Evolutionary conservation across 257 asterid species (phyloP), one percentile per base, ranked within the genome.

Genomic region (Primulina huaijiensis): DNA sequence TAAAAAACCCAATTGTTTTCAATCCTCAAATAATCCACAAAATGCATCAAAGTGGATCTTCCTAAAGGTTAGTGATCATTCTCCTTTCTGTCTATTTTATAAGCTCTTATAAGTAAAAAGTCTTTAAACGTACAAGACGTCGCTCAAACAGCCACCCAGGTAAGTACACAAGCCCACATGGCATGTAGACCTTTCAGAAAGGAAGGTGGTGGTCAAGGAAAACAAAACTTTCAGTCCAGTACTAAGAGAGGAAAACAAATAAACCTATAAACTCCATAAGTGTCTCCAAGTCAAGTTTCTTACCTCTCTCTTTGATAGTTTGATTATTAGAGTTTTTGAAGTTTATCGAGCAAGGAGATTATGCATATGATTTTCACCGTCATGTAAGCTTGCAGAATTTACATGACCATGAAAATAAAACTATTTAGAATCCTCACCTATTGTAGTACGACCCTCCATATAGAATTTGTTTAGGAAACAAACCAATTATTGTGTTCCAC

Each of bases 231-330:
- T 40, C 16, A n/a, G 43, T 62, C 25, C 25, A 23, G 27, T 21
- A 21, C 60, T 37, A 2, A 14, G 31, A 52, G 46, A 17, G 60
- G 33, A 9, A 1, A 60, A 40, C 6, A 60, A 0, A 2, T 27
- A 27, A 2, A 27, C 30, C 67, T 40, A 4, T 38, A 35, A n/a
- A 60, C 35, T 35, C 19, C 31, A 43, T 60, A 8, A 35, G 6
- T 35, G 8, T 60, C 68, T 25, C 30, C 30, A 27, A 27, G 30
- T 27, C 3, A 35, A 35, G 40, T 35, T 35, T 35, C 40, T 35
- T 30, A 67, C 57, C 4, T n/a, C 8, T 64, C 65, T 23, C 66
- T 72, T 17, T 52, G 58, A 53, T 3, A 34, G 27, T 23, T 64
- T 34, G 46, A 31, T 64, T 33, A 34, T 31, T 34, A 8, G 64